phyloP scores from a whole-genome alignment of 2,329 filamentous ascomycete species.

The Neopestalotiopsis rosae region DNA sequence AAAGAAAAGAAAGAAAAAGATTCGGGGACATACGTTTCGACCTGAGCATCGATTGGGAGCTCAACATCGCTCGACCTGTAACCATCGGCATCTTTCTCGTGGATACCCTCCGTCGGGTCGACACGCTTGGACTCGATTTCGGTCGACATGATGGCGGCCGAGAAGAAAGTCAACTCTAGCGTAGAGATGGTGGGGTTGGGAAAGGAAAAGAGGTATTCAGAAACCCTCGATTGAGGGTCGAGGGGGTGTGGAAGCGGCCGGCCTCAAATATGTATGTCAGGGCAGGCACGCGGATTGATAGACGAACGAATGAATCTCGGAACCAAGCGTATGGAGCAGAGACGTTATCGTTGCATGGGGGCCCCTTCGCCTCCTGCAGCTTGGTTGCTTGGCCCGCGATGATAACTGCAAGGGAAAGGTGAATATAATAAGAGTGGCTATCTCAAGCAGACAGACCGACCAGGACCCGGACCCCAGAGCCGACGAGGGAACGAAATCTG shows the following conservation, averaged over 20 bases:
- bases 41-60: slow-evolving; percentile 14
- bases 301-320: not conserved
- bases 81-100: slow-evolving; percentile 5
- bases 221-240: not conserved
- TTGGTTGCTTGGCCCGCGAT: not conserved
- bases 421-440: slow-evolving; percentile 2
- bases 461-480: not conserved
- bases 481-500: not conserved
- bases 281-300: not conserved
- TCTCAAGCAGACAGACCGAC: not conserved
- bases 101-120: slow-evolving; percentile 1
- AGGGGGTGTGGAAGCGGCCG: not conserved
- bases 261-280: not conserved
- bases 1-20: not conserved
- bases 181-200: not conserved
- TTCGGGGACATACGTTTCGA: slow-evolving; percentile 9
- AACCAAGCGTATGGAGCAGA: not conserved
- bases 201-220: not conserved
- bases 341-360: slow-evolving; percentile 1
- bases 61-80: slow-evolving; percentile 13
- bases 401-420: slow-evolving; percentile 1
- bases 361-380: not conserved
- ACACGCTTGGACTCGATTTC: slow-evolving; percentile 11
- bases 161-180: not conserved
- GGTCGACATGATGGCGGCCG: slow-evolving; percentile 9